Evolutionary conservation across 2,329 filamentous ascomycete genomes (phyloP), one percentile per base, ranked within the genome.

Genomic region (Chaetomiaceae sp.): DNA sequence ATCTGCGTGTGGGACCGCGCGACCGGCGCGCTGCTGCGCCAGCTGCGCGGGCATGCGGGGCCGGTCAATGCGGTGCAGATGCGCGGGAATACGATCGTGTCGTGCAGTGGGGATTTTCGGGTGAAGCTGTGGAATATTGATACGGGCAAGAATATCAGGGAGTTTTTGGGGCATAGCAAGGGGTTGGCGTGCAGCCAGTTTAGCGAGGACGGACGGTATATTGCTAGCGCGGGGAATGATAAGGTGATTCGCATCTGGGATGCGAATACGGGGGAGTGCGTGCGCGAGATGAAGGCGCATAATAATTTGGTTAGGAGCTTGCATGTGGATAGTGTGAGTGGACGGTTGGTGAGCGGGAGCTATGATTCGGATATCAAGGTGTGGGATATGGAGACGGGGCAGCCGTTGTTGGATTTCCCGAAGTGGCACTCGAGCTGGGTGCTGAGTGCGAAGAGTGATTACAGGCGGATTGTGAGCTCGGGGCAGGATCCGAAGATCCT

Each of bases 371-470:
- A 91, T 58, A 90, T 98, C 63, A 95, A 94, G 63, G 88, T 97
- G 1, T 96, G 89, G 67, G 86, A 96, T 63, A 85, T 93, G 68
- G 81, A 83, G 54, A 84, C 83, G 3, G 91, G 90, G 27, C 72
- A 82, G 38, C 76, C 88, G 56, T 76, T 91, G 50, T 79, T 94
- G 52, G 83, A 89, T 57, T 91, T 96, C 59, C 86, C 89, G n/a
- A 83, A 86, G 56, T 97, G 90, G 89, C 95, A 95, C 48, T 84
- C 85, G 10, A 95, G 88, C 67, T 98, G 93, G 93, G 94, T 98
- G 60, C 71, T 98, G 49, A 90, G 88, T 54, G 93, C 93, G 42
- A 96, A 96, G 74, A 90, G 87, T 53, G 91, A 98, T 63, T 97
- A 97, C 66, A 78, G 91, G 49, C 81, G 93, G 51, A 93, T 98